phyloP scores from a whole-genome alignment of 2,329 filamentous ascomycete genomes.

The Shiraia sp. region DNA sequence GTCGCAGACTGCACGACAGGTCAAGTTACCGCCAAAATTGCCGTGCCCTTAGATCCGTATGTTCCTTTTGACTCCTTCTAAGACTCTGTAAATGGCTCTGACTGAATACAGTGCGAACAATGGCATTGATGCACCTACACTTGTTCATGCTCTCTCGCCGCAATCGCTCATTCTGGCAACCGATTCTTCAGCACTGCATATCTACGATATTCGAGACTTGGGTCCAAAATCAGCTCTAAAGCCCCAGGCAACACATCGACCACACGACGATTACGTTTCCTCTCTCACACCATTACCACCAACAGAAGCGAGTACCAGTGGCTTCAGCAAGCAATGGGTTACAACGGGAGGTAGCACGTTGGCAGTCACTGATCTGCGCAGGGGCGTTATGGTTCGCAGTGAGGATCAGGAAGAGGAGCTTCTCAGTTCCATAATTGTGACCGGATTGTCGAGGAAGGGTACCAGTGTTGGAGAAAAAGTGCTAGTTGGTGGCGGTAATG shows the following conservation, averaged over 20 bases:
- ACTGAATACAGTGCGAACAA: slow-evolving; percentile 44
- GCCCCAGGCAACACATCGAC: slow-evolving; percentile 76
- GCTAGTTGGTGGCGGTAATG: slow-evolving; percentile 75
- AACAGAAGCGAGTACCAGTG: slow-evolving; percentile 78
- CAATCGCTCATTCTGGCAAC: slow-evolving; percentile 87
- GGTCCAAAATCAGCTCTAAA: slow-evolving; percentile 55
- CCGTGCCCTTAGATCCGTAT: slow-evolving; percentile 62
- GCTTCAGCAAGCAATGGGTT: slow-evolving; percentile 92
- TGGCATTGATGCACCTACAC: slow-evolving; percentile 71
- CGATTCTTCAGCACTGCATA: slow-evolving; percentile 85
- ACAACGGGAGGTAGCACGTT: slow-evolving; percentile 91
- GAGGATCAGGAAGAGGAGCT: slow-evolving; percentile 96
- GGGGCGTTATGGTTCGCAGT: slow-evolving; percentile 83
- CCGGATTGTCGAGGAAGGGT: slow-evolving; percentile 71
- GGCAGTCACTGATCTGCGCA: slow-evolving; percentile 83
- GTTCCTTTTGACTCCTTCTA: slow-evolving; percentile 1
- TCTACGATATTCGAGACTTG: slow-evolving; percentile 76
- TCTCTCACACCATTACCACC: slow-evolving; percentile 83
- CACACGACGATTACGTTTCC: slow-evolving; percentile 92
- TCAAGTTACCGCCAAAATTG: slow-evolving; percentile 78
- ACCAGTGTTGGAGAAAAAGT: slow-evolving; percentile 74
- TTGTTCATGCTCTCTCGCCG: slow-evolving; percentile 82
- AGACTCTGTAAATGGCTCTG: slow-evolving; percentile 4
- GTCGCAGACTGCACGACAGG: slow-evolving; percentile 62
- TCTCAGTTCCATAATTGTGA: slow-evolving; percentile 77